phyloP scores from a whole-genome alignment of 768 basidiomycete genomes.

The Tulasnella sp. region DNA sequence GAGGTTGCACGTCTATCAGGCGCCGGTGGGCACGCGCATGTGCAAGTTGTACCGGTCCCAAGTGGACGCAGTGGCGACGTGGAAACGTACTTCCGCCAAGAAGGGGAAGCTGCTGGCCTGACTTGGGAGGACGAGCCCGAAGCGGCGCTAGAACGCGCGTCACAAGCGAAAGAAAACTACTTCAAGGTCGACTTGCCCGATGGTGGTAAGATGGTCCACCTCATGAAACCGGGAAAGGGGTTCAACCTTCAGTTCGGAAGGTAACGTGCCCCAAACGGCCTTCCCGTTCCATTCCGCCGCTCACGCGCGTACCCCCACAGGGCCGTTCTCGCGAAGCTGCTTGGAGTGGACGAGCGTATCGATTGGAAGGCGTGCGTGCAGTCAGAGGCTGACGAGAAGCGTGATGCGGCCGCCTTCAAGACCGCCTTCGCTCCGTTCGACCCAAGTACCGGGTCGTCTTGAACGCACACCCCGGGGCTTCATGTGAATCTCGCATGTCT shows the following conservation, averaged over 20 bases:
- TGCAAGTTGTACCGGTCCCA: constrained; percentile 72
- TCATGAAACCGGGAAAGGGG: constrained; percentile 61
- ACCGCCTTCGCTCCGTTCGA: constrained; percentile 66
- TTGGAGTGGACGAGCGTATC: constrained; percentile 61
- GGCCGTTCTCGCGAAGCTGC: constrained; percentile 64
- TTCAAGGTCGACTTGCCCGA: constrained; percentile 86
- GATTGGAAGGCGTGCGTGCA: constrained; percentile 89
- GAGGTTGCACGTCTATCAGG: constrained; percentile 75
- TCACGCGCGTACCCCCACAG: constrained; percentile 31
- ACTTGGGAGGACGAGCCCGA: constrained; percentile 65
- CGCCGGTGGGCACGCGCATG: constrained; percentile 88
- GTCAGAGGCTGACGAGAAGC: constrained; percentile 72
- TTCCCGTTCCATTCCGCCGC: background rate
- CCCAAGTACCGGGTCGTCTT: constrained; percentile 32
- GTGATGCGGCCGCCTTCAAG: constrained; percentile 76
- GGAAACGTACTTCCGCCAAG: constrained; percentile 56
- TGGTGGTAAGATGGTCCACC: constrained; percentile 73
- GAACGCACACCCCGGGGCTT: too few species aligned
- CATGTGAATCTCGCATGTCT: too few species aligned
- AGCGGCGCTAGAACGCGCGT: constrained; percentile 40
- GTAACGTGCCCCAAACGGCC: constrained; percentile 34
- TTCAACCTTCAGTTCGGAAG: constrained; percentile 92
- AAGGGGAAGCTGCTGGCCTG: constrained; percentile 53
- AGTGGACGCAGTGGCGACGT: constrained; percentile 46
- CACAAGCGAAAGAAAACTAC: constrained; percentile 46